phyloP scores from a whole-genome alignment of 306 rosid genomes.

The Datisca glomerata region DNA sequence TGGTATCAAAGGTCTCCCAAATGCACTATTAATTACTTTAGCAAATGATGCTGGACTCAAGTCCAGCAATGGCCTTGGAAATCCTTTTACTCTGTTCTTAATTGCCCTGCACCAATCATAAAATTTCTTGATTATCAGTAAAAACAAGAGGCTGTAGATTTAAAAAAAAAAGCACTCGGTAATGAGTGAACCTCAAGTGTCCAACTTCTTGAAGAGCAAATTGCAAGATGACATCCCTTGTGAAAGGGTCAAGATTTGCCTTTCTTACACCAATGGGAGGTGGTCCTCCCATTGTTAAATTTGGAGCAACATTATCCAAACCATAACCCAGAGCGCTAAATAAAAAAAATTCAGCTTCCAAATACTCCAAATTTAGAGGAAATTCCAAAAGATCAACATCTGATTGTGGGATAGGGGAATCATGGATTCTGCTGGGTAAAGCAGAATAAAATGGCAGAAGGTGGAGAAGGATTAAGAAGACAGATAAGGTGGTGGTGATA shows the following conservation, averaged over 20 bases:
- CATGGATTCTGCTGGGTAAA: not conserved
- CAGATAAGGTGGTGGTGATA: no score
- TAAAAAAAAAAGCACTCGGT: no score
- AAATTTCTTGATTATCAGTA: no score
- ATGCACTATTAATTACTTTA: conserved; percentile 7
- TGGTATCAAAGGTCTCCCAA: conserved; percentile 5
- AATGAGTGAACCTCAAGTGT: conserved; percentile 59
- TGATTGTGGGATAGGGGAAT: not conserved
- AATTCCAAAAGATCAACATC: conserved; percentile 42
- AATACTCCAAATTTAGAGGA: conserved; percentile 52
- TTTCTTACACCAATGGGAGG: conserved; percentile 43
- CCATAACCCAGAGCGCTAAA: conserved; percentile 46
- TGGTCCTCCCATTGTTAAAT: conserved; percentile 39
- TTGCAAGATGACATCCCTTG: conserved; percentile 30
- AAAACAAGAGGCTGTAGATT: no score
- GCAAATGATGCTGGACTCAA: conserved; percentile 11
- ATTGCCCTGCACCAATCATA: conserved; percentile 6
- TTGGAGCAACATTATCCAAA: conserved; percentile 37
- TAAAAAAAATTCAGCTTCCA: conserved; percentile 65
- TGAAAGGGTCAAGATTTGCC: conserved; percentile 22
- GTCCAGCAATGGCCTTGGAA: conserved; percentile 20
- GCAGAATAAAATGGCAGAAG: conserved; percentile 12
- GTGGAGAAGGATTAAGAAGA: no score
- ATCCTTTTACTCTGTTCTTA: conserved; percentile 4
- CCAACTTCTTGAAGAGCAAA: conserved; percentile 66